Base-by-base conservation (phyloP, 129 eudicot genomes). In the Helichrysum umbraculigerum region DNA sequence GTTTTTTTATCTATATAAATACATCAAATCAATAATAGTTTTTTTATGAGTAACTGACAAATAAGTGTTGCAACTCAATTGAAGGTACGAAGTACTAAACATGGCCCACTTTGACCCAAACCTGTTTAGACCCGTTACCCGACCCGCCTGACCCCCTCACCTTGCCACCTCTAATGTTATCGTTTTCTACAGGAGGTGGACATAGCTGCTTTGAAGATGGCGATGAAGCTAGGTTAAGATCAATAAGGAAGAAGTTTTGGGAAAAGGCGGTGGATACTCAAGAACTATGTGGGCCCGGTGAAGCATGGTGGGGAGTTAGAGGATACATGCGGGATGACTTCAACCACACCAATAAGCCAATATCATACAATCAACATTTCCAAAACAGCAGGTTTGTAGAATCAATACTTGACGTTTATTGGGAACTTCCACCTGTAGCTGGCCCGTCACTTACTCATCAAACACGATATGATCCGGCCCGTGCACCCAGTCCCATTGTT, bases 361-460 rank as follows among this genome's bases (percentile, higher is more conserved):
- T 94, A 60, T 52, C 97, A 1, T 81, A 84, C 56, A 9, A 72
- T 2, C 89, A 91, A 34, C 99, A 94, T 77, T 94, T 94, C 71
- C 84, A 91, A 79, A 94, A 94, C 73, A 89, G 99, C 80, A 86
- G 99, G 80, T 94, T 81, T 86, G 87, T 94, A n/a, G 99, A 94
- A 77, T 94, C 96, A 9, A 81, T 91, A 63, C 84, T 94, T 2
- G 96, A 94, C 35, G 81, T 91, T 58, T 94, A 91, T 58, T 94
- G 99, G 99, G 99, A 94, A 78, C 85, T 94, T 7, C 99, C 99
- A 3, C 97, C 99, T 0, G 96, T 89, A 16, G 98, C 98, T 17
- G 99, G 99, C 42, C 99, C 99, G 12, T 94, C 99, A 29, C 96
- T 94, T 42, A 94, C 99, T 32, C 99, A 89, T 81, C 99, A 94